A percentile compares a stretch with the other conserved stretches of the same genome.
Evolutionary conservation across 257 asterid genomes (phyloP).

Genomic region (Linderniella brevidens): DNA sequence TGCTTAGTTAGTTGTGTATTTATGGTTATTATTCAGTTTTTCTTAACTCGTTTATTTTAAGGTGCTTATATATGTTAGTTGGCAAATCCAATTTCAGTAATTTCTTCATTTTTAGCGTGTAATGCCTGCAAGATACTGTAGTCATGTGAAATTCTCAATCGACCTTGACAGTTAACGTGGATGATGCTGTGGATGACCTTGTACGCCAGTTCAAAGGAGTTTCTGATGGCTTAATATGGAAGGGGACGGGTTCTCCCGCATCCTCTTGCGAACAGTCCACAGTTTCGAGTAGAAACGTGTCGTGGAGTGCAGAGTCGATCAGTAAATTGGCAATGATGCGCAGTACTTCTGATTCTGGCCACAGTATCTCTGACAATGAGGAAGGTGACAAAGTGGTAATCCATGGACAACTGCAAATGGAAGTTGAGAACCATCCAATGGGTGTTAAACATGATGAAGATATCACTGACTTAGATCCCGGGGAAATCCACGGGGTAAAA

Average conservation of each 20-base stretch:
- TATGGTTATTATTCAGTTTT: no score
- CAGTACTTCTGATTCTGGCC: conserved; percentile 46
- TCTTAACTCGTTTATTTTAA: no score
- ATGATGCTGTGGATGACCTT: conserved; percentile 97
- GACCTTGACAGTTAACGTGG: conserved; percentile 64
- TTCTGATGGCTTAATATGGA: conserved; percentile 70
- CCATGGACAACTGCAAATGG: conserved; percentile 30
- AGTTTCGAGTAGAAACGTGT: conserved; percentile 30
- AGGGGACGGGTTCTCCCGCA: conserved; percentile 53
- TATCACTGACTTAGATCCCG: conserved; percentile 22
- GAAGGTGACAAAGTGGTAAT: conserved; percentile 55
- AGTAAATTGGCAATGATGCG: conserved; percentile 33
- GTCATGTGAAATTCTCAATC: conserved; percentile 7
- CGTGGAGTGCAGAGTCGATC: conserved; percentile 63
- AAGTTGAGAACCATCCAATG: conserved; percentile 27
- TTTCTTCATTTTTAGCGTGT: not conserved
- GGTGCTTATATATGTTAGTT: no score
- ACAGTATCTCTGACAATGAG: conserved; percentile 75
- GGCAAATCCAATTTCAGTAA: no score
- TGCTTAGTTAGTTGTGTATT: no score
- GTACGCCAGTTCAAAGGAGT: conserved; percentile 97
- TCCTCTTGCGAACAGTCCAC: conserved; percentile 33
- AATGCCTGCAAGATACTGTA: conserved; percentile 1
- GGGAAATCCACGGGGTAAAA: conserved; percentile 22
- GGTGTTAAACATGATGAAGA: conserved; percentile 35